Percentiles rank a stretch among this genome's conserved stretches.
phyloP scores from a whole-genome alignment of 257 asterid genomes.

The Solanum chiquidenum region DNA sequence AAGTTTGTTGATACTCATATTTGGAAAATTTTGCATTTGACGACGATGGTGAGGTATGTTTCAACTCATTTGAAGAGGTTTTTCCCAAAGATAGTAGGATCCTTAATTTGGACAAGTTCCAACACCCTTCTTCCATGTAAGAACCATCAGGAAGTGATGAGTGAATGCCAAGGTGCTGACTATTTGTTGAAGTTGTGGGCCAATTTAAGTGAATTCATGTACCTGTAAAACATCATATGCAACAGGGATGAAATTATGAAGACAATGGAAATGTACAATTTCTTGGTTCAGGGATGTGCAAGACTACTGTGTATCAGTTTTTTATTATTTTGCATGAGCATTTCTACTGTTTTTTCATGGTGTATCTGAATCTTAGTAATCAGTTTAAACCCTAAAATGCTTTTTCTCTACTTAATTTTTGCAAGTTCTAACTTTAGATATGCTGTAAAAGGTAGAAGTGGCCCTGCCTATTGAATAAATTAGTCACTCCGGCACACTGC shows the following conservation, averaged over 20 bases:
- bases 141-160: not conserved
- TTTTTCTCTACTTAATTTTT: not conserved
- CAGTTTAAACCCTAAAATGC: not conserved
- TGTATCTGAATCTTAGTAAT: not conserved
- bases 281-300: not conserved
- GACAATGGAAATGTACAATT: not conserved
- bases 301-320: not conserved
- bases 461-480: not conserved
- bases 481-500: not conserved
- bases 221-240: not conserved
- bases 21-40: not conserved
- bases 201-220: not conserved
- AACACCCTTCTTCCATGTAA: not conserved
- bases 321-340: not conserved
- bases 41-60: not conserved
- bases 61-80: not conserved
- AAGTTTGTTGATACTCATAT: not conserved
- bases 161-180: not conserved
- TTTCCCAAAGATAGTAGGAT: not conserved
- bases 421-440: not conserved
- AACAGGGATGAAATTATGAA: not conserved
- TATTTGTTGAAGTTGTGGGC: not conserved
- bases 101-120: not conserved
- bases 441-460: not conserved
- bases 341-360: not conserved